Percentiles rank a stretch among this genome's conserved stretches.
Conservation (phyloP, 164 flowering plant genomes). For the Chimonanthus praecox region DNA sequence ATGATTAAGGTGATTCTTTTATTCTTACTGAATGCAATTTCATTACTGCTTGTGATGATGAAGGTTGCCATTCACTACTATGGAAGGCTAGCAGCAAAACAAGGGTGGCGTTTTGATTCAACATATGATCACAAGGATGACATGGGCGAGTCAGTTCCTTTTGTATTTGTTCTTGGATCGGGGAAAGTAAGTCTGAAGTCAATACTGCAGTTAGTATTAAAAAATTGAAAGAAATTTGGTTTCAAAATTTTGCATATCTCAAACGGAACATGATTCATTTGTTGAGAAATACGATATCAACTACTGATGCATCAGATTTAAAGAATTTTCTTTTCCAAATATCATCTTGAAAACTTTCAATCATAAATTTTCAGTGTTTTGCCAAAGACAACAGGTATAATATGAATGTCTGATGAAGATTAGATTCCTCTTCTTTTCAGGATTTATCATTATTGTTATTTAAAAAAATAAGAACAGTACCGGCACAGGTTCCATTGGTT, state of each 20-base stretch:
- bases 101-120: conserved; percentile 84
- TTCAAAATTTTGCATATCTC: neutral
- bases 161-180: conserved; percentile 59
- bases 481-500: too few species aligned
- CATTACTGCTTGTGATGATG: conserved; percentile 5
- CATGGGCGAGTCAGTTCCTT: conserved; percentile 64
- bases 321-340: too few species aligned
- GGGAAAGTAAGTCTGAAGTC: conserved; percentile 42
- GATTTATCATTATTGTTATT: too few species aligned
- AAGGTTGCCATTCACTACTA: conserved; percentile 77
- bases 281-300: neutral
- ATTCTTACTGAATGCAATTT: neutral
- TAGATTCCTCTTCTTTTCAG: too few species aligned
- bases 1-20: neutral
- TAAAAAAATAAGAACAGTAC: too few species aligned
- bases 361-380: too few species aligned
- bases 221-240: neutral
- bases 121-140: conserved; percentile 80
- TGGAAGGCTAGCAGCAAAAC: conserved; percentile 79
- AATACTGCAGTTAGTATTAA: neutral
- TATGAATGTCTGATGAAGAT: too few species aligned
- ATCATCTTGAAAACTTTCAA: too few species aligned
- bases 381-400: too few species aligned
- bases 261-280: neutral
- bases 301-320: neutral